These are phyloP conservation scores for Colletotrichum australisinense DNA, from an alignment of 2,329 filamentous ascomycete species.

Conservation along the genomic window DNA sequence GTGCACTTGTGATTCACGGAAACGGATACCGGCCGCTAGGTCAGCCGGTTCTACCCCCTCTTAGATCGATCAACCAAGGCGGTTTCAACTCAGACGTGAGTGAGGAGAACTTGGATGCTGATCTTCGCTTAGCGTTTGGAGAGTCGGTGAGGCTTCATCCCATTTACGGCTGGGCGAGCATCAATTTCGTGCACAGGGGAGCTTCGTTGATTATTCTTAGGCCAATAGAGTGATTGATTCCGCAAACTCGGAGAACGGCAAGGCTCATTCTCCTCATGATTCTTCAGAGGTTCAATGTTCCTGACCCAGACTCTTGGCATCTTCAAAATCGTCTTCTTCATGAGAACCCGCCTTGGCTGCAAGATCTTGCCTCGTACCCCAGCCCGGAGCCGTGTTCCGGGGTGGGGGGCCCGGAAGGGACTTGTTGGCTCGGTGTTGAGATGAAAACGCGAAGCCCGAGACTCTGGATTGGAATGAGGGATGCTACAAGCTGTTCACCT, in stretches of 20 bases:
- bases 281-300: not conserved
- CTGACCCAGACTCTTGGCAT: not conserved
- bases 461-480: not conserved
- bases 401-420: not conserved
- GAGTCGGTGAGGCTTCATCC: not conserved
- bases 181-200: too few species aligned
- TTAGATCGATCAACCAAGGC: not conserved
- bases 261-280: not conserved
- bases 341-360: not conserved
- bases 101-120: not conserved
- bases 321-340: not conserved
- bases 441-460: conserved; percentile 28
- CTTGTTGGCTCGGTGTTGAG: conserved; percentile 21
- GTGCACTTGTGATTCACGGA: not conserved
- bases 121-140: not conserved
- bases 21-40: conserved; percentile 1
- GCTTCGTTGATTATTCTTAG: not conserved
- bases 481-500: not conserved
- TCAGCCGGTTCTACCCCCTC: not conserved
- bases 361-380: not conserved
- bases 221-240: too few species aligned
- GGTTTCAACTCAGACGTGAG: not conserved
- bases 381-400: conserved; percentile 3
- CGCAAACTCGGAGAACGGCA: not conserved
- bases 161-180: not conserved